Evolutionary conservation across 2,329 filamentous ascomycete species (phyloP).

Genomic region (Helminthosporium solani): DNA sequence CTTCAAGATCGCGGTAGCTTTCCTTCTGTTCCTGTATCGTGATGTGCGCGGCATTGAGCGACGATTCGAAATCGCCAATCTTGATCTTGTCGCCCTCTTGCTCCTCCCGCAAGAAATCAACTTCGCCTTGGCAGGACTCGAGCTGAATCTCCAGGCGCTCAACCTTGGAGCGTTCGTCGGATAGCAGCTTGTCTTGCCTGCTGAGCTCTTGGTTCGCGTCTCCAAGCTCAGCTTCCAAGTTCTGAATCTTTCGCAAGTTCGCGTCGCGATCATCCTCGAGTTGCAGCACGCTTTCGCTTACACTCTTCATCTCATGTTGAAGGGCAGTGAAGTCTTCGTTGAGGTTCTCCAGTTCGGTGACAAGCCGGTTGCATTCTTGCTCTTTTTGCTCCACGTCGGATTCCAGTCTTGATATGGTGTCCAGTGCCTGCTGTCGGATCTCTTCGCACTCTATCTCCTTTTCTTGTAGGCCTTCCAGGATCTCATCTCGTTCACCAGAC

Average conservation of each 20-base stretch:
- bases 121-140: conserved; percentile 89
- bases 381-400: conserved; percentile 71
- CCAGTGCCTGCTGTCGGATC: conserved; percentile 59
- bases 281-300: conserved; percentile 81
- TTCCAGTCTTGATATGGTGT: conserved; percentile 59
- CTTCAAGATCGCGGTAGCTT: conserved; percentile 52
- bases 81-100: conserved; percentile 98
- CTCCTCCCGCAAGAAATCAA: conserved; percentile 92
- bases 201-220: conserved; percentile 87
- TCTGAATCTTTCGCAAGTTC: conserved; percentile 75
- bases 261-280: conserved; percentile 86
- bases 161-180: conserved; percentile 83
- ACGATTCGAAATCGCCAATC: conserved; percentile 88
- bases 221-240: conserved; percentile 77
- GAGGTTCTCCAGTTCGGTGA: conserved; percentile 70
- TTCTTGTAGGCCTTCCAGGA: conserved; percentile 69
- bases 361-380: conserved; percentile 68
- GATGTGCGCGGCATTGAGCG: conserved; percentile 75
- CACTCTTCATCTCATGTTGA: conserved; percentile 88
- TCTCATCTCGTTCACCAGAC: conserved; percentile 83
- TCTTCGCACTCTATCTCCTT: conserved; percentile 56
- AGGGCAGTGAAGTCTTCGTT: conserved; percentile 88
- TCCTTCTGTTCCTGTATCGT: conserved; percentile 83
- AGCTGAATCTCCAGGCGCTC: conserved; percentile 86
- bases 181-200: conserved; percentile 77